Percentiles rank a stretch among this genome's conserved stretches.
Conservation (phyloP, 75 land plant genomes). For the Sequoiadendron giganteum region DNA sequence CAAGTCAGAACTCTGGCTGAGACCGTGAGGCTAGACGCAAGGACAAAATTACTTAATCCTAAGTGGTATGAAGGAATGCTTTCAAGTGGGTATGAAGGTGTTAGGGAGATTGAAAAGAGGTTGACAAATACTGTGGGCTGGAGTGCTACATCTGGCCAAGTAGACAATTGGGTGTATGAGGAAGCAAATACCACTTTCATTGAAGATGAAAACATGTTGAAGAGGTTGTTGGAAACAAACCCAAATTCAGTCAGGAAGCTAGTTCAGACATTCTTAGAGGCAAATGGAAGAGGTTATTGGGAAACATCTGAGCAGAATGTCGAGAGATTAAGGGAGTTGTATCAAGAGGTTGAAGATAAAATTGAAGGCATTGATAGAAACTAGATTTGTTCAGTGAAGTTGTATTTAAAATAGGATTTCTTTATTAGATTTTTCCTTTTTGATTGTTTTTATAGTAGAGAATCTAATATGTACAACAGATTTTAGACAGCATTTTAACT, state of each 20-base stretch:
- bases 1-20: slow-evolving; percentile 94
- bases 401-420: not conserved
- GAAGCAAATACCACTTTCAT: slow-evolving; percentile 98
- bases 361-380: slow-evolving; percentile 91
- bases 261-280: slow-evolving; percentile 97
- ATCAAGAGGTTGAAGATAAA: slow-evolving; percentile 98
- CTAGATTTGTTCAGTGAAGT: not conserved
- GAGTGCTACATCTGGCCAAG: slow-evolving; percentile 99
- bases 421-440: not conserved
- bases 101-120: slow-evolving; percentile 98
- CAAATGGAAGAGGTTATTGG: slow-evolving; percentile 99
- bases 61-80: slow-evolving; percentile 99
- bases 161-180: slow-evolving; percentile 99
- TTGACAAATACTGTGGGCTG: slow-evolving; percentile 99
- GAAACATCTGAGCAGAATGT: slow-evolving; percentile 94
- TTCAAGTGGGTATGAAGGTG: slow-evolving; percentile 94
- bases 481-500: not conserved
- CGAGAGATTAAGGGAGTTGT: slow-evolving; percentile 82
- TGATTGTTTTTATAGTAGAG: not conserved
- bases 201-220: slow-evolving; percentile 91
- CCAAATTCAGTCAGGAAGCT: slow-evolving; percentile 98
- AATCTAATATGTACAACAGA: not conserved
- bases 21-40: slow-evolving; percentile 94
- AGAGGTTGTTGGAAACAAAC: slow-evolving; percentile 87
- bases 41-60: slow-evolving; percentile 98